Conservation (phyloP, 1,284 basidiomycete genomes). For the Stereum hirsutum region DNA sequence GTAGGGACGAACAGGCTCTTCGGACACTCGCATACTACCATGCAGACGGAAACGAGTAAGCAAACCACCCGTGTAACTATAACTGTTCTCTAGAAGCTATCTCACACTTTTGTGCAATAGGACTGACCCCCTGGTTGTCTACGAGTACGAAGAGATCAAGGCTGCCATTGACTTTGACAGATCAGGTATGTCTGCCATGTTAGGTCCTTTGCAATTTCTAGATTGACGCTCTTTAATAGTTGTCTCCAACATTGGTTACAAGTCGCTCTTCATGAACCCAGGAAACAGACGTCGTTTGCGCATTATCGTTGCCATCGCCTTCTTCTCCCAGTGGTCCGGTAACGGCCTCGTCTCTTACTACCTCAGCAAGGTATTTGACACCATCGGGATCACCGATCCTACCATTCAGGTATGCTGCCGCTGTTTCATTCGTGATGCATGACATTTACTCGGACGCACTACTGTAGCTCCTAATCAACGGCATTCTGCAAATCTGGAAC, state of each 20-base stretch:
- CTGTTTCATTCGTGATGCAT: not conserved
- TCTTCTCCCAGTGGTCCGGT: conserved; percentile 71
- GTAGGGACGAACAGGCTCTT: conserved; percentile 51
- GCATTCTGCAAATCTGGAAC: conserved; percentile 68
- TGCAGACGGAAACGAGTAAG: conserved; percentile 52
- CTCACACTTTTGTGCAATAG: conserved; percentile 20
- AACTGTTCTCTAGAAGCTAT: not conserved
- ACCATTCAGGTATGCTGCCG: conserved; percentile 30
- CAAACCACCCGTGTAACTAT: not conserved
- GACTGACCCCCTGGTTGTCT: conserved; percentile 59
- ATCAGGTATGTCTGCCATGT: conserved; percentile 17
- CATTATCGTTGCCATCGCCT: conserved; percentile 61
- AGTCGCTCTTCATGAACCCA: conserved; percentile 41
- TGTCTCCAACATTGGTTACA: conserved; percentile 51
- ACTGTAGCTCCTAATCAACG: conserved; percentile 25
- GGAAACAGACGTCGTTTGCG: conserved; percentile 63
- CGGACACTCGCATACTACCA: conserved; percentile 65
- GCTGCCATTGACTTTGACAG: conserved; percentile 60
- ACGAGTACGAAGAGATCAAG: conserved; percentile 73
- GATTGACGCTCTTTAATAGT: conserved; percentile 17
- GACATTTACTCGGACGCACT: not conserved
- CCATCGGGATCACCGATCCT: conserved; percentile 60
- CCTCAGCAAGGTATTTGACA: conserved; percentile 60
- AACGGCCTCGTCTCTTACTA: conserved; percentile 74
- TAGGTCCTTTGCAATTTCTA: not conserved